A percentile compares a stretch with the other conserved stretches of the same genome.
phyloP scores from a whole-genome alignment of 2,329 filamentous ascomycete genomes.

The Hypomyces rosellus region DNA sequence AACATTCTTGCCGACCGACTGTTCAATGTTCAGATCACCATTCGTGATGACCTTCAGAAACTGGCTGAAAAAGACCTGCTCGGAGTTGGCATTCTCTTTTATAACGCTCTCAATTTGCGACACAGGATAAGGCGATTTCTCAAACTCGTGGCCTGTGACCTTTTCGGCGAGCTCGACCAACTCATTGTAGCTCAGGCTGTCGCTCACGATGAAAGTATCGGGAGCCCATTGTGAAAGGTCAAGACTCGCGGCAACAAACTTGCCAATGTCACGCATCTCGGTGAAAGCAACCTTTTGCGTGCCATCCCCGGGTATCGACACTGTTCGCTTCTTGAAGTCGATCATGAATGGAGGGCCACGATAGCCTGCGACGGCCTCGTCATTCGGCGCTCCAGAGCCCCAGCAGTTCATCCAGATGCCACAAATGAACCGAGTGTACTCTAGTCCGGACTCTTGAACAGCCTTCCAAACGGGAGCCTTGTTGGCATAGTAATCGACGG shows the following conservation, averaged over 20 bases:
- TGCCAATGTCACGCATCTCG: conserved; percentile 2
- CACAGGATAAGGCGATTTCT: too few species aligned
- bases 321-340: neutral
- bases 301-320: conserved; percentile 1
- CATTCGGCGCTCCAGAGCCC: neutral
- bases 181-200: conserved; percentile 1
- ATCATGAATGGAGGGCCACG: neutral
- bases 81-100: too few species aligned
- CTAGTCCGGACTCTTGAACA: conserved; percentile 2
- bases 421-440: conserved; percentile 9
- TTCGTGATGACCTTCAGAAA: neutral
- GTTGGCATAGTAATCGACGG: neutral
- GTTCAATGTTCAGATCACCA: neutral
- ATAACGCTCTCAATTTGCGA: too few species aligned
- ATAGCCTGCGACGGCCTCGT: neutral
- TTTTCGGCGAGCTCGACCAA: neutral
- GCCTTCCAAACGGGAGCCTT: conserved; percentile 7
- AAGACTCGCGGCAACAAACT: conserved; percentile 4
- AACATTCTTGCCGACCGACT: neutral
- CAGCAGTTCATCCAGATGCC: conserved; percentile 10
- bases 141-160: neutral
- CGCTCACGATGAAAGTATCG: conserved; percentile 4
- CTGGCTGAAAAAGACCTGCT: too few species aligned
- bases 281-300: neutral
- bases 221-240: conserved; percentile 5